Evolutionary conservation across 352 stramenopile species (phyloP).

Genomic region (Phytopythium aichiense): DNA sequence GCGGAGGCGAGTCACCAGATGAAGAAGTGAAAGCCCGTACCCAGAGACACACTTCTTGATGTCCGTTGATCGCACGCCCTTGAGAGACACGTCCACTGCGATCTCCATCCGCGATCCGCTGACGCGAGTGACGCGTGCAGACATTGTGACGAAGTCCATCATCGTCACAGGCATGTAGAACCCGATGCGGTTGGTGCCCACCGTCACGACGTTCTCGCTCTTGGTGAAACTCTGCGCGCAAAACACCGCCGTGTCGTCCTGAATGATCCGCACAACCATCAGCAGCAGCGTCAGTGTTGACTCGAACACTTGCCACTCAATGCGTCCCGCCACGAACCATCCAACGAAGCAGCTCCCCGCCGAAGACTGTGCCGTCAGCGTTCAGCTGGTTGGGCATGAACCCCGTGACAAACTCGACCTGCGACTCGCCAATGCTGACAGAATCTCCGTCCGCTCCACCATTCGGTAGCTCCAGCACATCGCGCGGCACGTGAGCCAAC

Average conservation of each 20-base stretch:
- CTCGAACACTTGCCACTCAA: not conserved
- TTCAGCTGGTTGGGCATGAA: constrained; percentile 56
- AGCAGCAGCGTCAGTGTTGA: not conserved
- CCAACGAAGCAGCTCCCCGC: constrained; percentile 43
- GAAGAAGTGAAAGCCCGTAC: not conserved
- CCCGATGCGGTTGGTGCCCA: constrained; percentile 36
- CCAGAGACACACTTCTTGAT: not conserved
- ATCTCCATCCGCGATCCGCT: constrained; percentile 10
- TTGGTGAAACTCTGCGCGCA: constrained; percentile 52
- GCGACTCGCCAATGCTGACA: constrained; percentile 30
- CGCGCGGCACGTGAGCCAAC: constrained; percentile 14
- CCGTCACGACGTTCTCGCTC: constrained; percentile 53
- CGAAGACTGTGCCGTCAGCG: constrained; percentile 46
- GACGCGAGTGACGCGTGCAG: constrained; percentile 36
- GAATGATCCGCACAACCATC: not conserved
- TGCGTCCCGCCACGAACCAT: constrained; percentile 19
- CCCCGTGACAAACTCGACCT: constrained; percentile 39
- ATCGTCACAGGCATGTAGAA: constrained; percentile 46
- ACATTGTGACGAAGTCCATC: constrained; percentile 41
- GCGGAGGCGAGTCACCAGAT: too few species aligned
- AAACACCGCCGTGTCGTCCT: constrained; percentile 54
- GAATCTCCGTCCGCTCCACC: not conserved
- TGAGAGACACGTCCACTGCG: constrained; percentile 23
- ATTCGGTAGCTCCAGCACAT: constrained; percentile 12
- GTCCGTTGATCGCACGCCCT: not conserved